A percentile compares a stretch with the other conserved stretches of the same genome.
Evolutionary conservation across 2,329 filamentous ascomycete species (phyloP).

Genomic region (Pleoardoris graminearum): DNA sequence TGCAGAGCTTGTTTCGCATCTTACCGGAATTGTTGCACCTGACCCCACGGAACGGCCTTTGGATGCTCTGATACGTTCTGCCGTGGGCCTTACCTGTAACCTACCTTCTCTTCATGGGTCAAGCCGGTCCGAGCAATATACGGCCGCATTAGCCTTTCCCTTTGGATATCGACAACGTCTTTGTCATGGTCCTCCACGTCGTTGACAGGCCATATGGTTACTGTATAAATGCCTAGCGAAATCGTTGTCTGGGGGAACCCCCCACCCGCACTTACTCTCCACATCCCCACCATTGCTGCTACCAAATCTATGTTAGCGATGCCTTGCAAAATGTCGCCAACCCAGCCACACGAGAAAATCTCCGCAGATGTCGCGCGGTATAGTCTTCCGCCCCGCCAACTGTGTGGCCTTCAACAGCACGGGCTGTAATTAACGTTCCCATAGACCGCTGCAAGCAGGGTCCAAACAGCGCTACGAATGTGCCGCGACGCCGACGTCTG

Average conservation of each 20-base stretch:
- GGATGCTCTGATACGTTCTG: not conserved
- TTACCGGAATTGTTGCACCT: not conserved
- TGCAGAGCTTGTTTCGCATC: not conserved
- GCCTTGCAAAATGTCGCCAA: too few relatives aligned
- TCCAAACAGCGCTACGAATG: not conserved
- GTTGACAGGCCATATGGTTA: not conserved
- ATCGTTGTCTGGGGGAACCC: not conserved
- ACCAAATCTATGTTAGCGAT: not conserved
- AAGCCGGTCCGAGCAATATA: not conserved
- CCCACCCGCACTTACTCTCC: not conserved
- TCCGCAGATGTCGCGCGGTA: not conserved
- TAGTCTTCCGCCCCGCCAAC: not conserved
- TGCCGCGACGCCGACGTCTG: not conserved
- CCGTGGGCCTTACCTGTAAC: not conserved
- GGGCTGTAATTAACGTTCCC: not conserved
- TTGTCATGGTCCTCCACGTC: constrained; percentile 4
- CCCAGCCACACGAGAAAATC: not conserved
- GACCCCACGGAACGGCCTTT: not conserved
- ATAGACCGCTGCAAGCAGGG: not conserved
- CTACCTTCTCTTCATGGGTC: not conserved
- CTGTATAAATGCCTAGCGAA: not conserved
- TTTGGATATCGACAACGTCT: not conserved
- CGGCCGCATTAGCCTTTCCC: not conserved
- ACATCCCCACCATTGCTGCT: too few relatives aligned
- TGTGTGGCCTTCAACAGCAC: too few relatives aligned